Conservation (phyloP, 495 filamentous ascomycete genomes). For the Penicillium alfredii region DNA sequence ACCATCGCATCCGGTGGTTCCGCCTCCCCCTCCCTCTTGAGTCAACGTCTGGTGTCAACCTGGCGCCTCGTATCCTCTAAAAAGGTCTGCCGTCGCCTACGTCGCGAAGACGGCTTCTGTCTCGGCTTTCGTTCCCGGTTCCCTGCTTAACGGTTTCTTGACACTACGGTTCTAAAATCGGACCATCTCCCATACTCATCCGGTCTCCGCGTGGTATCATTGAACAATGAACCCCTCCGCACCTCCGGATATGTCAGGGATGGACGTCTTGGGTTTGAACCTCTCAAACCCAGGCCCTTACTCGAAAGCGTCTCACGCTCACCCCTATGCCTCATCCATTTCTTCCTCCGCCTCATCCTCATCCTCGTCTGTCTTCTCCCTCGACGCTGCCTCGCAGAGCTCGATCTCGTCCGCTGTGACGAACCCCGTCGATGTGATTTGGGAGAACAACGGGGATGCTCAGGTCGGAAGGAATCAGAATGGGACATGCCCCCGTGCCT, state of each 20-base stretch:
- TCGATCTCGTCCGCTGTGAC: slow-evolving; percentile 46
- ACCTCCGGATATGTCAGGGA: slow-evolving; percentile 42
- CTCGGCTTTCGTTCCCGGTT: slow-evolving; percentile 46
- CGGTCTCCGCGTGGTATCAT: slow-evolving; percentile 6
- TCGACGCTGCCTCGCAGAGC: slow-evolving; percentile 52
- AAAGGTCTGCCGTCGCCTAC: slow-evolving; percentile 47
- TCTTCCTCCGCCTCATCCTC: slow-evolving; percentile 69
- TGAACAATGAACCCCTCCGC: slow-evolving; percentile 21
- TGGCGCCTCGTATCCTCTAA: slow-evolving; percentile 33
- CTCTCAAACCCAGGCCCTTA: slow-evolving; percentile 36
- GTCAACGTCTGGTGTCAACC: slow-evolving; percentile 16
- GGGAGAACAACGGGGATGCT: slow-evolving; percentile 42
- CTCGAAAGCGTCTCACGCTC: slow-evolving; percentile 36
- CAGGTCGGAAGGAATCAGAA: slow-evolving; percentile 21
- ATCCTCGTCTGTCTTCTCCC: slow-evolving; percentile 76
- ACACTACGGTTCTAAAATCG: slow-evolving; percentile 36
- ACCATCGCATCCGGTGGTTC: not conserved
- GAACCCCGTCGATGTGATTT: slow-evolving; percentile 42
- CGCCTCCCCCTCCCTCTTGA: slow-evolving; percentile 1
- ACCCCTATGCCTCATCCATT: slow-evolving; percentile 62
- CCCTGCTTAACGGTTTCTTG: slow-evolving; percentile 41
- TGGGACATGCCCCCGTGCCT: slow-evolving; percentile 24
- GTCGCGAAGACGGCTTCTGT: slow-evolving; percentile 40
- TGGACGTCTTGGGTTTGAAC: slow-evolving; percentile 46
- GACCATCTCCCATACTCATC: slow-evolving; percentile 15